Base-by-base conservation (phyloP, 2,329 filamentous ascomycete genomes). In the Ramichloridium luteum region DNA sequence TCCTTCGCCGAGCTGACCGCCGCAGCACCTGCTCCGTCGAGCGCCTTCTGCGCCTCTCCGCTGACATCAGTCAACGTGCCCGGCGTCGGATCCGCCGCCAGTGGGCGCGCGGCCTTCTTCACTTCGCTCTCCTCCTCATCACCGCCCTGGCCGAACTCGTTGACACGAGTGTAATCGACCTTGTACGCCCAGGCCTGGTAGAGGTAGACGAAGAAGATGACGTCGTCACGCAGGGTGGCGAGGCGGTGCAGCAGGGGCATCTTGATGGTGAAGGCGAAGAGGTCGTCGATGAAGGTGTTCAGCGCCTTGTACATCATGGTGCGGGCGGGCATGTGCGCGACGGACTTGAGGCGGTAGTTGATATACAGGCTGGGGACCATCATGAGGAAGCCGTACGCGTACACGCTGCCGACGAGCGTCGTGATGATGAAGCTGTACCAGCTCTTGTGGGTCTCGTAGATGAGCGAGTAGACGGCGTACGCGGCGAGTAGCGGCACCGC, bases 251-350 rank as follows among this genome's bases (percentile, higher is more conserved):
- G 68, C 40, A 86, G 74, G 1, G 90, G 90, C 90, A 98, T 98
- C 65, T 96, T 96, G 65, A 98, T 94, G 23, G 90, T 98, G 52
- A 96, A 98, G 2, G 90, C 90, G 53, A 98, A 98, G 17, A 98
- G 67, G 54, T 98, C 90, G 59, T 98, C 90, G 56, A 98, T 96
- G 57, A 98, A 98, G 4, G 90, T 96, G 64, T 96, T 94, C 44
- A 96, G 65, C 61, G 93, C 93, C 64, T 96, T 94, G 72, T 94
- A 94, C 57, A 78, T 88, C 84, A 98, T 90, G 28, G 90, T 85
- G 62, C 84, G 88, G 45, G 71, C 83, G 1, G 90, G 86, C 88
- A 98, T 93, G 61, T 98, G 90, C 8, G 90, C 90, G 18, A 96
- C 83, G 45, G 65, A 70, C 57, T 74, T 93, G 46, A 98, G 74